Percentiles rank a stretch among this genome's conserved stretches.
Conservation (phyloP, 2,329 filamentous ascomycete genomes). For the Macrophomina tecta region DNA sequence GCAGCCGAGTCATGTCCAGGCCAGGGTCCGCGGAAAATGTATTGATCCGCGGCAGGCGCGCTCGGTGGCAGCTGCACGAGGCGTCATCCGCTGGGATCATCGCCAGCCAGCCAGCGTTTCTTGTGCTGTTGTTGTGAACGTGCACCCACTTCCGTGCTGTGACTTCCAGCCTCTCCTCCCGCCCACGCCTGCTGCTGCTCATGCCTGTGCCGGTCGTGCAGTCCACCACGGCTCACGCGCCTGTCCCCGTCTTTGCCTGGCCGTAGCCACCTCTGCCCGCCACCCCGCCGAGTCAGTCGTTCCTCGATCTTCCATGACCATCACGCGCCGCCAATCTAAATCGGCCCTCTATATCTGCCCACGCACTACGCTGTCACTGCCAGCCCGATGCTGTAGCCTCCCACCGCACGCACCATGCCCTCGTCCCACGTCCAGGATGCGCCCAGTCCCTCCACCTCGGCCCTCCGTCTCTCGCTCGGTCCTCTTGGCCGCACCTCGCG, state of each 20-base stretch:
- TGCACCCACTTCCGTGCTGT: slow-evolving; percentile 23
- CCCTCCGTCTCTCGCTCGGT: slow-evolving; percentile 33
- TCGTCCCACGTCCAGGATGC: slow-evolving; percentile 36
- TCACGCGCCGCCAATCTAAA: slow-evolving; percentile 7
- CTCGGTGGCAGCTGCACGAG: slow-evolving; percentile 8
- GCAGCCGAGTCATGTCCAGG: background rate
- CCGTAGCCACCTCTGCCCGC: slow-evolving; percentile 8
- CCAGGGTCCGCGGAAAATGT: background rate
- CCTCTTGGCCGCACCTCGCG: slow-evolving; percentile 40
- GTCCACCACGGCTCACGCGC: slow-evolving; percentile 16
- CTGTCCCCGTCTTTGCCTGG: slow-evolving; percentile 2
- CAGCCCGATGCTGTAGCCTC: slow-evolving; percentile 20
- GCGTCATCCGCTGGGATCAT: slow-evolving; percentile 5
- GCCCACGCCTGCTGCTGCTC: slow-evolving; percentile 3
- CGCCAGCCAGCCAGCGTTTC: slow-evolving; percentile 1
- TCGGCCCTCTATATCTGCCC: slow-evolving; percentile 8
- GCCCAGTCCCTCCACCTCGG: slow-evolving; percentile 34
- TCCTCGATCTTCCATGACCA: slow-evolving; percentile 13
- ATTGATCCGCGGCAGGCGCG: background rate
- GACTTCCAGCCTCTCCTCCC: background rate
- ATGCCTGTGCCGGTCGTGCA: slow-evolving; percentile 20
- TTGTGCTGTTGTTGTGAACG: slow-evolving; percentile 15
- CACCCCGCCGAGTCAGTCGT: slow-evolving; percentile 20
- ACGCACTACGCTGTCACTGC: slow-evolving; percentile 9
- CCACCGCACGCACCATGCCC: slow-evolving; percentile 22